phyloP scores from a whole-genome alignment of 2,329 filamentous ascomycete species.

The Eutypella sp. region DNA sequence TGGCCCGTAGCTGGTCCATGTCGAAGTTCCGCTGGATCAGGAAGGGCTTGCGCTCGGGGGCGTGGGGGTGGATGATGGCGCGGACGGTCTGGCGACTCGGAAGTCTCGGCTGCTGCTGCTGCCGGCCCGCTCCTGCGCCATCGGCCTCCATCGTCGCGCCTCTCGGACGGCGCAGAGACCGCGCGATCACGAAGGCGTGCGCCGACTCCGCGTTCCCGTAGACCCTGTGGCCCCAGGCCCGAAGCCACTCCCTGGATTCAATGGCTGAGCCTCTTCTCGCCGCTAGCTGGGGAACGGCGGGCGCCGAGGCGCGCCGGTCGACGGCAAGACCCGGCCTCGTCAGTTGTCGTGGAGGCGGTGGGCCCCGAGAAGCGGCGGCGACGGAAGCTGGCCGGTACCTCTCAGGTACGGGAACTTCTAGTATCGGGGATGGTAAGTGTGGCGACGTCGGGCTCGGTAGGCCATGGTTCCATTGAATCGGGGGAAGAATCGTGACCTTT shows the following conservation, averaged over 20 bases:
- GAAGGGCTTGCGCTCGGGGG: conserved; percentile 38
- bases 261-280: conserved; percentile 14
- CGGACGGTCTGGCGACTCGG: conserved; percentile 32
- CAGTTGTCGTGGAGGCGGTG: conserved; percentile 2
- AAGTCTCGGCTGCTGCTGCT: conserved; percentile 1
- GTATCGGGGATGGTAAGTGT: no score
- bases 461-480: conserved; percentile 7
- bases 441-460: conserved; percentile 7
- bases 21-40: conserved; percentile 47
- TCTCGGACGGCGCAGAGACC: conserved; percentile 33
- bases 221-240: conserved; percentile 37
- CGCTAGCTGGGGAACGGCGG: not conserved
- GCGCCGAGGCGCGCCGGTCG: conserved; percentile 1
- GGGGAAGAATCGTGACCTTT: conserved; percentile 20
- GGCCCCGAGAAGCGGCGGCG: no score
- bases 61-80: conserved; percentile 38
- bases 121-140: not conserved
- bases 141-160: conserved; percentile 9
- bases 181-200: conserved; percentile 41
- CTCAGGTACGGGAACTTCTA: no score
- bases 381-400: no score
- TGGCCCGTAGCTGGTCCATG: conserved; percentile 41
- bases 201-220: conserved; percentile 36
- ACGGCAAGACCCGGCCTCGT: not conserved
- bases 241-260: conserved; percentile 29